Conservation (phyloP, 2,329 filamentous ascomycete genomes). For the Monilinia aucupariae region DNA sequence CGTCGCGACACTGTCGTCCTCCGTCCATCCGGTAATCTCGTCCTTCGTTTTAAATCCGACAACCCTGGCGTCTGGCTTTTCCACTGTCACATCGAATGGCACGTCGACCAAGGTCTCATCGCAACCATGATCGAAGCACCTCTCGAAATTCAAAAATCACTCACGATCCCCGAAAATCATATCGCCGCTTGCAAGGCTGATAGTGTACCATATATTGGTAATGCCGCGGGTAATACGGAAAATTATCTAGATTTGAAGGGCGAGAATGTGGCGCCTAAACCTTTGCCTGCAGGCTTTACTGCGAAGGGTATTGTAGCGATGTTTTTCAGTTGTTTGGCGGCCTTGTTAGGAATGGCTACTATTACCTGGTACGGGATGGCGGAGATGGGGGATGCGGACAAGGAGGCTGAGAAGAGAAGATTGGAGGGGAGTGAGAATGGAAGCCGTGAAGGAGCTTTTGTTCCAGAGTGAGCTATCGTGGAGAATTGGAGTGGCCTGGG, state of each 20-base stretch:
- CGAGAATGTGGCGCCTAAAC: slow-evolving; percentile 33
- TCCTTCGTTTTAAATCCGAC: slow-evolving; percentile 62
- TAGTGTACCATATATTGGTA: slow-evolving; percentile 52
- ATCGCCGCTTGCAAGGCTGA: slow-evolving; percentile 51
- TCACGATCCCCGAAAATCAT: slow-evolving; percentile 56
- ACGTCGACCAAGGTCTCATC: slow-evolving; percentile 61
- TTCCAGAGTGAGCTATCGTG: background rate
- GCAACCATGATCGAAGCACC: slow-evolving; percentile 48
- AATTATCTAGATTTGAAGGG: slow-evolving; percentile 60
- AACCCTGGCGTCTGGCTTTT: slow-evolving; percentile 69
- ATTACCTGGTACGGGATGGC: slow-evolving; percentile 34
- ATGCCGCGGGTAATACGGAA: slow-evolving; percentile 66
- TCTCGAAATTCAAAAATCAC: slow-evolving; percentile 29
- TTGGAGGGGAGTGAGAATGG: background rate
- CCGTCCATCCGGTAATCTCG: slow-evolving; percentile 59
- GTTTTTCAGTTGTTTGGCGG: slow-evolving; percentile 31
- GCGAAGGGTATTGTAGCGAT: slow-evolving; percentile 33
- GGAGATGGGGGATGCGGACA: slow-evolving; percentile 33
- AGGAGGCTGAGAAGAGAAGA: slow-evolving; percentile 24
- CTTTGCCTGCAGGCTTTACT: slow-evolving; percentile 32
- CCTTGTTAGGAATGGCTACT: slow-evolving; percentile 29
- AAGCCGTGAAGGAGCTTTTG: background rate
- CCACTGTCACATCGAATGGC: slow-evolving; percentile 80
- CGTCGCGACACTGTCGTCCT: slow-evolving; percentile 64
- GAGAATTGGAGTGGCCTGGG: background rate